Evolutionary conservation across 1,284 basidiomycete genomes (phyloP), one percentile per base, ranked within the genome.

Genomic region (Boletus holoroseus): DNA sequence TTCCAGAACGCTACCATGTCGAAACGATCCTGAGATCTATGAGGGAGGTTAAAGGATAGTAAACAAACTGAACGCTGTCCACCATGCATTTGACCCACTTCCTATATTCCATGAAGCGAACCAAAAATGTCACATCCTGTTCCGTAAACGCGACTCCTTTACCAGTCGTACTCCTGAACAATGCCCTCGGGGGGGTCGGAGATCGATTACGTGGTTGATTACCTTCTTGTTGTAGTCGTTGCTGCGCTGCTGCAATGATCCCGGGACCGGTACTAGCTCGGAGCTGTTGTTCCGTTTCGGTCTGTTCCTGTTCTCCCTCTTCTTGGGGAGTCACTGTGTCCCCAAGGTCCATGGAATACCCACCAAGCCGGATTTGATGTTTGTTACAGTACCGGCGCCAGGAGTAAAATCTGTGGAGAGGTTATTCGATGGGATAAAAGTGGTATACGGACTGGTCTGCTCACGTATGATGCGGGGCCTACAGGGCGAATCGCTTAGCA

Each of bases 311-410:
- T 8, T 74, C 73, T 16, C 64, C 72, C 4, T 72, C 75, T 22
- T 70, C 70, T 18, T 69, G 69, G 1, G 75, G 75, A 30, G 74
- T 72, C 9, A 67, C 69, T 7, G 72, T 68, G 16, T 73, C 73
- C 38, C 79, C 76, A 12, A 75, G 63, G 47, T 79, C 82, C 87
- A 91, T 90, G 7, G 78, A 72, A 60, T 91, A 91, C 2, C 87
- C 86, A 24, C 86, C 85, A 0, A 91, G 74, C 15, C 85, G 81
- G 47, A 91, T 91, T 64, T 89, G 85, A 62, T 91, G 87, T 61
- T 90, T 91, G 62, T 91, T 91, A 69, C 88, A 91, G 61, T 89
- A 91, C 44, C 88, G 78, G 34, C 88, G 78, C 88, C 88, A 91
- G 0, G 87, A 89, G 64, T 88, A 91, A 63, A 91, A 90, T n/a